Conservation (phyloP, 2,329 filamentous ascomycete genomes). For the Thielaviopsis musarum region DNA sequence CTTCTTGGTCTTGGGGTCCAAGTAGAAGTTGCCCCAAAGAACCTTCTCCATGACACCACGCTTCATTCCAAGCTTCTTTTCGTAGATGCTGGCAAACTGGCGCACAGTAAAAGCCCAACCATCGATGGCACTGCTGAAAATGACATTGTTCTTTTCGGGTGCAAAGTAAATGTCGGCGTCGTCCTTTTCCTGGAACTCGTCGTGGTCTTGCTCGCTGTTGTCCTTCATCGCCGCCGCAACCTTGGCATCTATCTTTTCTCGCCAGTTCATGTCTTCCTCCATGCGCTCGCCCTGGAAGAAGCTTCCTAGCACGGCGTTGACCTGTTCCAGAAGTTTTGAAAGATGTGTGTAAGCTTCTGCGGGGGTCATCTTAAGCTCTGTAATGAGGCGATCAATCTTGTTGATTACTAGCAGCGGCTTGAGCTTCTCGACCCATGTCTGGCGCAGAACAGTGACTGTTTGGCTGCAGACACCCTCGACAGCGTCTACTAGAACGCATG, state of each 20-base stretch:
- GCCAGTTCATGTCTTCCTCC: conserved; percentile 95
- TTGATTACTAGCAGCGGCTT: conserved; percentile 93
- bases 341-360: conserved; percentile 79
- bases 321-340: conserved; percentile 78
- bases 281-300: conserved; percentile 97
- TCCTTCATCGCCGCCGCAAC: conserved; percentile 54
- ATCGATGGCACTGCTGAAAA: conserved; percentile 93
- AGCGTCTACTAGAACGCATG: conserved; percentile 84
- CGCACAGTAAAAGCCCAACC: conserved; percentile 98
- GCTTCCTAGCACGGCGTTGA: conserved; percentile 91
- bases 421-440: conserved; percentile 89
- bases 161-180: conserved; percentile 98
- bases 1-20: conserved; percentile 94
- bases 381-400: conserved; percentile 91
- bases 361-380: conserved; percentile 86
- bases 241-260: conserved; percentile 78
- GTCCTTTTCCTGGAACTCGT: conserved; percentile 73
- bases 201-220: conserved; percentile 38
- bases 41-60: conserved; percentile 77
- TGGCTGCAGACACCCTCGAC: conserved; percentile 98
- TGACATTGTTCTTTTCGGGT: conserved; percentile 96
- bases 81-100: conserved; percentile 84
- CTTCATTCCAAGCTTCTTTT: conserved; percentile 95
- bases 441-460: conserved; percentile 87
- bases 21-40: conserved; percentile 89